Evolutionary conservation across 2,329 filamentous ascomycete genomes (phyloP).

Genomic region (Incumbomyces lentus): DNA sequence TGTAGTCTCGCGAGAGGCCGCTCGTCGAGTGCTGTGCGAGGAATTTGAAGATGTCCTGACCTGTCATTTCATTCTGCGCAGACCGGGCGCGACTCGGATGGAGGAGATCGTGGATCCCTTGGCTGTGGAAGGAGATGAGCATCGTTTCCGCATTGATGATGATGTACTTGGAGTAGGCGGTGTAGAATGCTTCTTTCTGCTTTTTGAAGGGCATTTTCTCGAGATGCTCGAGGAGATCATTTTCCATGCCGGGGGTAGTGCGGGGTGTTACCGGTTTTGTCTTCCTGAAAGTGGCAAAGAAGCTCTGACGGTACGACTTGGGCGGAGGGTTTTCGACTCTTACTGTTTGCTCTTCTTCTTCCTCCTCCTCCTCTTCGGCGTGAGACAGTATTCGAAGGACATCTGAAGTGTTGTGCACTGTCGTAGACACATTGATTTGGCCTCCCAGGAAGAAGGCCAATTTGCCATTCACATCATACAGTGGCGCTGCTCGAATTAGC

Average conservation of each 20-base stretch:
- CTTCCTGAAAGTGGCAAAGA: constrained; percentile 15
- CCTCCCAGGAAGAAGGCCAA: constrained; percentile 46
- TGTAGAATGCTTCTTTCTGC: constrained; percentile 34
- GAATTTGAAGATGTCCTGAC: constrained; percentile 47
- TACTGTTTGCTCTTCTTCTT: constrained; percentile 15
- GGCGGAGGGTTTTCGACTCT: not conserved
- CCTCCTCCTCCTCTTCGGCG: constrained; percentile 24
- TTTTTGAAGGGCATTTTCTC: constrained; percentile 27
- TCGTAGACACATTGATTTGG: constrained; percentile 48
- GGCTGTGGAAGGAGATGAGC: constrained; percentile 39
- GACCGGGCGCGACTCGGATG: constrained; percentile 18
- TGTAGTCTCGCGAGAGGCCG: constrained; percentile 35
- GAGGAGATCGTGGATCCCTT: constrained; percentile 39
- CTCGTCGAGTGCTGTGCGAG: constrained; percentile 39
- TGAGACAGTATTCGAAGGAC: constrained; percentile 40
- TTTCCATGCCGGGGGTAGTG: constrained; percentile 33
- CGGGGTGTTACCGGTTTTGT: constrained; percentile 18
- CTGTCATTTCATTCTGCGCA: constrained; percentile 24
- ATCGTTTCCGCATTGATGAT: constrained; percentile 29
- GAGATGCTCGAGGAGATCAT: constrained; percentile 28
- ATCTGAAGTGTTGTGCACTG: constrained; percentile 41
- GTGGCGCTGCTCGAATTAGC: constrained; percentile 28
- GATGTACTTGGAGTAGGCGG: constrained; percentile 33
- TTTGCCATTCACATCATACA: constrained; percentile 40
- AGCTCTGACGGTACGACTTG: not conserved